Evolutionary conservation across 2,329 filamentous ascomycete species (phyloP).

Genomic region (Blastomyces parvus): DNA sequence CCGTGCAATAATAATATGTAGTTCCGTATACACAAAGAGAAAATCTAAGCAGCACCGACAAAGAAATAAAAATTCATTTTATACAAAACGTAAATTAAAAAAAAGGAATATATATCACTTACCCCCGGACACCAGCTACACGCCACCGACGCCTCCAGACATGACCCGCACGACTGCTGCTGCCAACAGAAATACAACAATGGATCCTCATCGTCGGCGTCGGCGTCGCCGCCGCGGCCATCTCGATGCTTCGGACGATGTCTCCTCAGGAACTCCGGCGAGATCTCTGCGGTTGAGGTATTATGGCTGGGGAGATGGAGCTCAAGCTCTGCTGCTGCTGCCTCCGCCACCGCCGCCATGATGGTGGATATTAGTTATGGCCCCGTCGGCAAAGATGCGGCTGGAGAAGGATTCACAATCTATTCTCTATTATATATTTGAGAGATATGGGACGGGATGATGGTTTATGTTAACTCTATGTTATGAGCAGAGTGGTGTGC

Average conservation of each 20-base stretch:
- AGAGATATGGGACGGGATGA: too few species aligned
- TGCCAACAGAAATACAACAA: slow-evolving; percentile 30
- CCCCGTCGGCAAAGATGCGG: not conserved
- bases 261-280: not conserved
- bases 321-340: not conserved
- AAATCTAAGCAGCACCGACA: too few species aligned
- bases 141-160: slow-evolving; percentile 24
- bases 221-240: not conserved
- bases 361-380: too few species aligned
- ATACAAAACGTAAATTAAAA: not conserved
- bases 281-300: not conserved
- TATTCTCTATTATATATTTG: not conserved
- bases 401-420: not conserved
- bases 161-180: slow-evolving; percentile 28
- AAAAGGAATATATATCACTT: slow-evolving; percentile 15
- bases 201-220: slow-evolving; percentile 15
- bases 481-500: too few species aligned
- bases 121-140: slow-evolving; percentile 35
- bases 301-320: not conserved
- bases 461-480: too few species aligned
- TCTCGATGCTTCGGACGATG: not conserved
- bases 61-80: not conserved
- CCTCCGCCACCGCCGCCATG: not conserved
- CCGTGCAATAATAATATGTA: too few species aligned
- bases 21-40: too few species aligned